These are phyloP conservation scores for Auriscalpium orientale DNA, from an alignment of 768 basidiomycete genomes.

Conservation along the genomic window DNA sequence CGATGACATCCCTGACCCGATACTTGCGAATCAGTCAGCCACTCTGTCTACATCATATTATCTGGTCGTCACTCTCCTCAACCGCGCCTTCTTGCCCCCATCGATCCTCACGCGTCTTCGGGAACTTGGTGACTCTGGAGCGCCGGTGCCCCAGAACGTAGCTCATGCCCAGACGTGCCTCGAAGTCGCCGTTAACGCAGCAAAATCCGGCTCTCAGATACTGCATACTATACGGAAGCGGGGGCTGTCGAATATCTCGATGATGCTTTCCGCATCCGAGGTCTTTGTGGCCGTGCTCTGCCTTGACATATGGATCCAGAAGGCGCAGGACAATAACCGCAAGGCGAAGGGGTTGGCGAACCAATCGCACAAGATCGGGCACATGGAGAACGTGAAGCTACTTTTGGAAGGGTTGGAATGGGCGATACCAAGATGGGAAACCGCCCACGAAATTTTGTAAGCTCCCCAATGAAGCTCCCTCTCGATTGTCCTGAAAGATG, in stretches of 20 bases:
- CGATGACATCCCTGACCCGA: constrained; percentile 29
- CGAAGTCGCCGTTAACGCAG: constrained; percentile 8
- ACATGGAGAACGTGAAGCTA: constrained; percentile 7
- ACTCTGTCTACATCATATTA: constrained; percentile 41
- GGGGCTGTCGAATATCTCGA: constrained; percentile 9
- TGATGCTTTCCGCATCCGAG: constrained; percentile 10
- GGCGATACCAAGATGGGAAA: constrained; percentile 14
- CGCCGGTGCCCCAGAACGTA: not conserved
- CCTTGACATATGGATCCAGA: constrained; percentile 12
- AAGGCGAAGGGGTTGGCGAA: not conserved
- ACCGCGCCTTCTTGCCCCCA: constrained; percentile 67
- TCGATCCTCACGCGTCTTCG: constrained; percentile 1
- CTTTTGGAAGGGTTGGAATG: constrained; percentile 10
- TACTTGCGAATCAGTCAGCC: constrained; percentile 35
- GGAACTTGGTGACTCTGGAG: not conserved
- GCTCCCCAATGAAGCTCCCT: too few relatives aligned
- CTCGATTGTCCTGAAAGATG: too few relatives aligned
- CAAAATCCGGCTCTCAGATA: constrained; percentile 7
- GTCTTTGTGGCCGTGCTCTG: constrained; percentile 10
- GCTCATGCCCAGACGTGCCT: constrained; percentile 7
- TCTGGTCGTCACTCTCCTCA: constrained; percentile 63
- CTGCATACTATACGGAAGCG: constrained; percentile 7
- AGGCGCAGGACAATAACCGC: constrained; percentile 1
- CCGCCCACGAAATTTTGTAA: not conserved
- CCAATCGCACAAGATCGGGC: not conserved